Conservation (phyloP, 495 filamentous ascomycete species). For the Trichoderma virens region DNA sequence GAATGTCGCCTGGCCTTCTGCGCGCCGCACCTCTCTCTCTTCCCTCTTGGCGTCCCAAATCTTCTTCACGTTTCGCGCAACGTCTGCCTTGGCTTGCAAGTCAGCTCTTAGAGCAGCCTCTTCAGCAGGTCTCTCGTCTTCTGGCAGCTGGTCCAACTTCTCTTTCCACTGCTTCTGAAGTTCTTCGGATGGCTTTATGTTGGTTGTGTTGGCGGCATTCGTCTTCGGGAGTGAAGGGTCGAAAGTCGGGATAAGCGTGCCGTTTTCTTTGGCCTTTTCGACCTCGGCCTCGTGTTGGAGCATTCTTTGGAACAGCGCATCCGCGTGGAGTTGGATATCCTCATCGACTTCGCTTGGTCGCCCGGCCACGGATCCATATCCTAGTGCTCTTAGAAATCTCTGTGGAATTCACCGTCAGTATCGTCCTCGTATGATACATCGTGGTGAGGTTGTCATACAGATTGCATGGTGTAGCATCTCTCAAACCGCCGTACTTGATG, state of each 20-base stretch:
- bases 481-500: constrained; percentile 62
- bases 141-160: constrained; percentile 49
- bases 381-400: constrained; percentile 82
- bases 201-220: constrained; percentile 8
- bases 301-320: constrained; percentile 81
- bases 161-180: constrained; percentile 40
- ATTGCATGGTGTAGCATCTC: constrained; percentile 75
- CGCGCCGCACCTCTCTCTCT: constrained; percentile 49
- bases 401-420: constrained; percentile 21
- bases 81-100: constrained; percentile 46
- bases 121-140: constrained; percentile 58
- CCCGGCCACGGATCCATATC: constrained; percentile 66
- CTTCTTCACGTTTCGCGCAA: constrained; percentile 43
- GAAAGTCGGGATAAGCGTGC: constrained; percentile 43
- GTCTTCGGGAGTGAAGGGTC: constrained; percentile 32
- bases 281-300: constrained; percentile 64
- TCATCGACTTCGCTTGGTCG: constrained; percentile 67
- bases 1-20: constrained; percentile 48
- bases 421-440: neutral
- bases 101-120: constrained; percentile 56
- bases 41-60: constrained; percentile 51
- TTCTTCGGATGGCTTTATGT: constrained; percentile 25
- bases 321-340: constrained; percentile 90
- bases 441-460: constrained; percentile 40
- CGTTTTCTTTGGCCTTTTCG: constrained; percentile 57